Evolutionary conservation across 2,329 filamentous ascomycete species (phyloP).

Genomic region (Clarireedia monteithiana): DNA sequence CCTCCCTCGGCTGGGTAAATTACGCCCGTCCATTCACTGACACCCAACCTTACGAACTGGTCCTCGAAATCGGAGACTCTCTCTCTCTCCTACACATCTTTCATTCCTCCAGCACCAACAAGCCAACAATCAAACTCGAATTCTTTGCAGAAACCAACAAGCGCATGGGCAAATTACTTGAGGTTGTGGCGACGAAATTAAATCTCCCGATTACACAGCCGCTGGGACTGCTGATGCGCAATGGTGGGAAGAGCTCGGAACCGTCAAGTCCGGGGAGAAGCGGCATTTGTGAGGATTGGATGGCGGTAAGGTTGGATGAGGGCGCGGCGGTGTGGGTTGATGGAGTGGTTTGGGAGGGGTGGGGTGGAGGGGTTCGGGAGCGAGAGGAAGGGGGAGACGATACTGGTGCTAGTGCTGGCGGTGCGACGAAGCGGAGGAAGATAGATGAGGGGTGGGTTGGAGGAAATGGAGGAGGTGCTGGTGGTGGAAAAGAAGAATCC

Average conservation of each 20-base stretch:
- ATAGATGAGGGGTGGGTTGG: conserved; percentile 12
- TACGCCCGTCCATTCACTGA: conserved; percentile 87
- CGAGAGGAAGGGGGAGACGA: conserved; percentile 1
- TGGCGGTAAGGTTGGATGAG: conserved; percentile 54
- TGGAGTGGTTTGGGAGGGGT: conserved; percentile 29
- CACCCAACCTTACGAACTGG: conserved; percentile 60
- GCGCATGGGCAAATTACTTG: conserved; percentile 65
- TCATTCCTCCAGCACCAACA: conserved; percentile 36
- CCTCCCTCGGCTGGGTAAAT: conserved; percentile 50
- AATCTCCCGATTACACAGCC: conserved; percentile 56
- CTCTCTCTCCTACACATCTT: conserved; percentile 50
- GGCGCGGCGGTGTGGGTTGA: conserved; percentile 54
- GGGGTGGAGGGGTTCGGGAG: background rate
- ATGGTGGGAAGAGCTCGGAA: conserved; percentile 53
- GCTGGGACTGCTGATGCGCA: conserved; percentile 58
- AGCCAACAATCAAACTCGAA: conserved; percentile 31
- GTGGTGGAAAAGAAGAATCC: conserved; percentile 14
- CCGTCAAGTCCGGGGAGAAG: conserved; percentile 61
- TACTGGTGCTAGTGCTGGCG: background rate
- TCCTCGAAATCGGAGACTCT: conserved; percentile 65
- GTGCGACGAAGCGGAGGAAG: conserved; percentile 14
- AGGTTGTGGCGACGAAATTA: conserved; percentile 75
- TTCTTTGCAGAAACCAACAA: conserved; percentile 67
- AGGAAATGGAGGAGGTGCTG: background rate
- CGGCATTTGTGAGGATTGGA: conserved; percentile 60